Evolutionary conservation across 176 grass and related monocot genomes (phyloP), one percentile per base, ranked within the genome.

Genomic region (Ensete glaucum): DNA sequence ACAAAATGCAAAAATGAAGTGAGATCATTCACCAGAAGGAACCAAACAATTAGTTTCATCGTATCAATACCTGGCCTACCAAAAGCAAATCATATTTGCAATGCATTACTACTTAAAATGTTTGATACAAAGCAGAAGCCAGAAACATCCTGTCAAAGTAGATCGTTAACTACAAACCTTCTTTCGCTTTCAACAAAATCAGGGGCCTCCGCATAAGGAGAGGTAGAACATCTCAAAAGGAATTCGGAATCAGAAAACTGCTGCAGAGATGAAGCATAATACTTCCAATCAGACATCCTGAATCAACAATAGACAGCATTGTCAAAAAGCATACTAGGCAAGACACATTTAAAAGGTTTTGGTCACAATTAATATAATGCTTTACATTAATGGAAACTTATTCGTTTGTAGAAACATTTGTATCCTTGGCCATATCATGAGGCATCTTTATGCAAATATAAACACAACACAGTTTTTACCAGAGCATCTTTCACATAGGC

Each of bases 151-250:
- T 56, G 25, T 7, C 20, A 10, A 74, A 78, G 54, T 16, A 75
- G 67, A 64, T 11, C 25, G 55, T 10, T 1, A 66, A 73, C 51
- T 77, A 75, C 52, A 17, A 15, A 91, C 94, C 94, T 98, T 81
- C 88, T 98, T 82, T 93, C 81, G n/a, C 73, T 88, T 77, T 98
- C 83, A 50, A 98, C 94, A 80, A 98, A 98, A 86, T 98, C 85
- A 67, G 90, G 86, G 22, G 82, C 85, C 67, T 98, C 94, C 4
- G 88, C 90, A 52, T 85, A 85, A 78, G 94, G 94, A 64, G 90
- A 93, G 72, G 90, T 98, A 51, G 90, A 98, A 74, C 84, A 91
- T 51, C 86, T 70, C 53, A 93, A 73, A 9, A 98, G 82, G 71
- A 85, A 83, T 78, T 98, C 90, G 43, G 85, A 69, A 54, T 98